phyloP scores from a whole-genome alignment of 139 green algal species.

The Chlorella vulgaris region DNA sequence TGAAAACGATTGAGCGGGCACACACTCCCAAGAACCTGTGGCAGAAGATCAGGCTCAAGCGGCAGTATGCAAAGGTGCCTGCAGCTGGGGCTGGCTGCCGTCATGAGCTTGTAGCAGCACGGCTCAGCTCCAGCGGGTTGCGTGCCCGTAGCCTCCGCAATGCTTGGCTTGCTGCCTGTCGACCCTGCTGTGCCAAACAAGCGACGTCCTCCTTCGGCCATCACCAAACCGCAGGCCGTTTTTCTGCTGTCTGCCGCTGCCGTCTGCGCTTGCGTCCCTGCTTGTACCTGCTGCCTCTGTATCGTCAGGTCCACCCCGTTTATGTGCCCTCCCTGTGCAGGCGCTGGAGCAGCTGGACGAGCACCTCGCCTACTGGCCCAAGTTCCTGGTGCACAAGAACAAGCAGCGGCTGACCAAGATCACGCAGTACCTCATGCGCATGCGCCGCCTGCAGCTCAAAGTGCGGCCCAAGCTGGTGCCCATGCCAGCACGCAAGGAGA shows the following conservation, averaged over 20 bases:
- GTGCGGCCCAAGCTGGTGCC: conserved; percentile 86
- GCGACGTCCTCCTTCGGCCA: too few relatives aligned
- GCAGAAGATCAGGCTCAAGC: conserved; percentile 91
- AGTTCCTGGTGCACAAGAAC: conserved; percentile 99
- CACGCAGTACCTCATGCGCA: conserved; percentile 98
- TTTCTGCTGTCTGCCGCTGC: too few relatives aligned
- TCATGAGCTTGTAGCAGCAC: neutral
- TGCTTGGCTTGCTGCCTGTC: too few relatives aligned
- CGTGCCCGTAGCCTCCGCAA: too few relatives aligned
- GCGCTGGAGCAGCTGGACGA: conserved; percentile 83
- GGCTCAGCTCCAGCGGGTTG: too few relatives aligned
- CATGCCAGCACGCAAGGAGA: conserved; percentile 79
- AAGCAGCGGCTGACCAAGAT: conserved; percentile 99
- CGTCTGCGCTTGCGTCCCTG: too few relatives aligned
- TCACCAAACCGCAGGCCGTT: too few relatives aligned
- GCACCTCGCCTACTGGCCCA: conserved; percentile 92
- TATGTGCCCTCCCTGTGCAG: neutral
- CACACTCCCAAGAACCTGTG: conserved; percentile 95
- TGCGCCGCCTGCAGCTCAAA: conserved; percentile 87
- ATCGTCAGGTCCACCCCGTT: neutral
- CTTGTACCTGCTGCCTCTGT: too few relatives aligned
- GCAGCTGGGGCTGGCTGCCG: neutral
- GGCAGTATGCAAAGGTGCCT: conserved; percentile 76
- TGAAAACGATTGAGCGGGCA: conserved; percentile 97
- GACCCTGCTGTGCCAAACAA: too few relatives aligned